Evolutionary conservation across 345 rosid genomes (phyloP).

Genomic region (Chamaenerion angustifolium): DNA sequence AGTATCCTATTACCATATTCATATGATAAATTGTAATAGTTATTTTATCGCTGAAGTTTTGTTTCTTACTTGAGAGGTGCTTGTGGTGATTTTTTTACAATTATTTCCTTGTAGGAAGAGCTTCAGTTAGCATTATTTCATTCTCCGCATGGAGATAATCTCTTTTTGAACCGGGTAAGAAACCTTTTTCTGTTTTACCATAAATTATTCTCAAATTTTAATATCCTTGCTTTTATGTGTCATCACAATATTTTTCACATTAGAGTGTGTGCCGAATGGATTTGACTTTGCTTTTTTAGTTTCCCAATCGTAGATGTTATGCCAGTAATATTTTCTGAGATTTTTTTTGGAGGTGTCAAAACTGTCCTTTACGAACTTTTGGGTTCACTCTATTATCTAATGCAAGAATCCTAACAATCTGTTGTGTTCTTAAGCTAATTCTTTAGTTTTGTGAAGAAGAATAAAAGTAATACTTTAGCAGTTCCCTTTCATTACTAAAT

Average conservation of each 20-base stretch:
- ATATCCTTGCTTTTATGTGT: no score
- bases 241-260: no score
- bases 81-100: not conserved
- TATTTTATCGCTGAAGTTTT: not conserved
- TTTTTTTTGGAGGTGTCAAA: no score
- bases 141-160: slow-evolving; percentile 25
- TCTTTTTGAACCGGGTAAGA: slow-evolving; percentile 44
- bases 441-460: no score
- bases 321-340: no score
- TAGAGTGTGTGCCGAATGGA: no score
- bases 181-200: not conserved
- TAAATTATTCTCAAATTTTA: not conserved
- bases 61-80: not conserved
- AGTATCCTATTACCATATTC: no score
- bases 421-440: not conserved
- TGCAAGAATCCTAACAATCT: no score
- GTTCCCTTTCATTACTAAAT: not conserved
- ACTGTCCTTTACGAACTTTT: no score
- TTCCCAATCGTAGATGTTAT: no score
- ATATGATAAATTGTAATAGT: not conserved
- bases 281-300: no score
- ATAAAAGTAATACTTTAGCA: not conserved
- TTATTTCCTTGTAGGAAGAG: slow-evolving; percentile 34
- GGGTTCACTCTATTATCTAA: no score
- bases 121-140: slow-evolving; percentile 39